Evolutionary conservation across 257 asterid species (phyloP).

Genomic region (Prunella vulgaris): DNA sequence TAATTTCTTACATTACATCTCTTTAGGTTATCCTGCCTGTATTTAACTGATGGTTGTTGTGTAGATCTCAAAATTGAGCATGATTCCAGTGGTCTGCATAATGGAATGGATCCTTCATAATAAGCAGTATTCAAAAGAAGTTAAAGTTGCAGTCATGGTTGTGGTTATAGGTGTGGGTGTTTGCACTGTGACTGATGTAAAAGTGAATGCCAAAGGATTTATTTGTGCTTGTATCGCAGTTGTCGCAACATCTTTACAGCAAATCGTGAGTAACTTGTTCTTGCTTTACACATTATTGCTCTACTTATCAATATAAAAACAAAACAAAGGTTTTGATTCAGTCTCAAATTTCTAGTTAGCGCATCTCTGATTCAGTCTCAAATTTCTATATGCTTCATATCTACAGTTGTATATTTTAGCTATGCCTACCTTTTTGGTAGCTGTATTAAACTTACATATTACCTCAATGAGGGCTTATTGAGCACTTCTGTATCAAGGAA

Average conservation of each 20-base stretch:
- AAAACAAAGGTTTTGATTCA: constrained; percentile 8
- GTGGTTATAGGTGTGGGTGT: constrained; percentile 97
- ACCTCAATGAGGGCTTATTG: neutral
- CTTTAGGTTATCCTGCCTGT: constrained; percentile 3
- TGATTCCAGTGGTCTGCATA: constrained; percentile 95
- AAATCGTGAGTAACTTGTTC: constrained; percentile 62
- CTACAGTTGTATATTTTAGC: neutral
- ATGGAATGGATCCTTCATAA: constrained; percentile 95
- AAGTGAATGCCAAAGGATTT: constrained; percentile 84
- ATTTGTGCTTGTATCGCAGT: constrained; percentile 92
- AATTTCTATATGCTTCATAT: constrained; percentile 12
- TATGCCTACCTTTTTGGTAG: neutral
- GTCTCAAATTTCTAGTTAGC: neutral
- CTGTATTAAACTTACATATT: neutral
- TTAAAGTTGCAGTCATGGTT: constrained; percentile 75
- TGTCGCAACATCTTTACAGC: constrained; percentile 82
- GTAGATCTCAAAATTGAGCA: constrained; percentile 95
- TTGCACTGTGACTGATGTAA: constrained; percentile 95
- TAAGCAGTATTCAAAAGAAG: constrained; percentile 75
- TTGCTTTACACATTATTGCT: neutral
- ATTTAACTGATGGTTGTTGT: constrained; percentile 27
- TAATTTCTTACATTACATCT: constrained; percentile 6
- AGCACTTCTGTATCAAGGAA: constrained; percentile 1
- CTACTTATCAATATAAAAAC: constrained; percentile 1
- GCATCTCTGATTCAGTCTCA: neutral